A percentile compares a stretch with the other conserved stretches of the same genome.
Conservation (phyloP, 164 flowering plant genomes). For the Buxus sempervirens region DNA sequence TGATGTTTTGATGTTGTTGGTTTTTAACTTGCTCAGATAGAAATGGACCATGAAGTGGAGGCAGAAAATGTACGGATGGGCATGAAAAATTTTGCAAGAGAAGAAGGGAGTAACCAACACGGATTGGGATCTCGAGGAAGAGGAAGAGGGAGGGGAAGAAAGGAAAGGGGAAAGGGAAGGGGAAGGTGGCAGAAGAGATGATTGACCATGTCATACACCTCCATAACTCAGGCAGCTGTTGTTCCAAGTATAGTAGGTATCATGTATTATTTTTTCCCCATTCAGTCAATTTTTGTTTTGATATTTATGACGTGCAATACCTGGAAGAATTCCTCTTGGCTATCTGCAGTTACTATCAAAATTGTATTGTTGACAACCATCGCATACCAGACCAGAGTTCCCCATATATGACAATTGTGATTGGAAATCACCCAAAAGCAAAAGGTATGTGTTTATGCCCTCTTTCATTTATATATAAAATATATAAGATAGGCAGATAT, state of each 20-base stretch:
- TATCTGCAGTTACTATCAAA: not conserved
- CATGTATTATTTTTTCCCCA: not conserved
- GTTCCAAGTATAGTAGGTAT: not conserved
- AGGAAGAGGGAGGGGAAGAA: slow-evolving; percentile 27
- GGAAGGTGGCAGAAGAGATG: slow-evolving; percentile 16
- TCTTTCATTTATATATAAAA: too few relatives aligned
- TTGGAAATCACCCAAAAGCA: not conserved
- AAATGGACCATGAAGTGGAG: slow-evolving; percentile 25
- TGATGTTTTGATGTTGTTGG: not conserved
- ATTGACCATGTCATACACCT: slow-evolving; percentile 3
- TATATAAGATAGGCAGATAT: too few relatives aligned
- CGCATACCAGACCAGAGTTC: not conserved
- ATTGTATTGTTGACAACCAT: not conserved
- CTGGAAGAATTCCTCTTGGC: not conserved
- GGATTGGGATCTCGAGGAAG: slow-evolving; percentile 25
- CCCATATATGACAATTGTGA: not conserved
- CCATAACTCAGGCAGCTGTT: not conserved
- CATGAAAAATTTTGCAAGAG: slow-evolving; percentile 69
- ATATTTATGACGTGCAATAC: not conserved
- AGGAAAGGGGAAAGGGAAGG: slow-evolving; percentile 23
- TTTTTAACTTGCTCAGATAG: slow-evolving; percentile 39
- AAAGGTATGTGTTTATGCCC: too few relatives aligned
- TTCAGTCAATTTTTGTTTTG: too few relatives aligned
- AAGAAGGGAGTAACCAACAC: slow-evolving; percentile 14
- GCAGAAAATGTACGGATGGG: slow-evolving; percentile 63